Evolutionary conservation across 345 rosid genomes (phyloP), one percentile per base, ranked within the genome.

Genomic region (Arabidopsis arenosa): DNA sequence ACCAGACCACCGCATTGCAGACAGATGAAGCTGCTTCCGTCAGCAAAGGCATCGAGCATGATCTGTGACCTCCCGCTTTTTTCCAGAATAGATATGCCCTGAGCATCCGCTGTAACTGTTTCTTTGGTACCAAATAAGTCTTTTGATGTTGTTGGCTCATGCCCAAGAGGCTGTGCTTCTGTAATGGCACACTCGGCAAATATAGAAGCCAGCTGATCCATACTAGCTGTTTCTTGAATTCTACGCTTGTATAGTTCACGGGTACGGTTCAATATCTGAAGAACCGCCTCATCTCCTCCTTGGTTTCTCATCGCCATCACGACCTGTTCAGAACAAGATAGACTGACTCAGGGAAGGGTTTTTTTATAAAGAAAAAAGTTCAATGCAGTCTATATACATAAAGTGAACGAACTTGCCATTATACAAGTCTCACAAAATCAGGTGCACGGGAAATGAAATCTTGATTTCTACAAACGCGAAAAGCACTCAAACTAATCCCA

Each of bases 1-100:
- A 96, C 99, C 41, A 96, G 90, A 63, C 99, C 98, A 10, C 99
- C 97, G 10, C 99, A 96, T 15, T 86, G 87, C 78, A 96, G 76
- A 76, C 98, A 93, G 36, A 90, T 85, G 80, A 90, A 96, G 85
- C 96, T 96, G 86, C 96, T 96, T 76, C 97, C 98, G 35, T 93
- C 98, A 0, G 95, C 85, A 83, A 84, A 93, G 23, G 98, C 98
- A 48, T 93, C 99, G 74, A 89, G 80, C 80, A 89, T 88, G 49
- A 96, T 74, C 75, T 93, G 99, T 49, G 45, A 82, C 81, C 96
- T 85, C 47, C 98, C 96, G 21, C 86, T 83, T 78, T 96, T 93
- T 0, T 91, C 89, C 10, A 96, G 85, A 55, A 93, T 93, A 52
- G 98, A 96, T 80, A 75, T 71, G 44, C 81, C 92, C 15, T 75